Evolutionary conservation across 768 basidiomycete species (phyloP).

Genomic region (Suillus tomentosus): DNA sequence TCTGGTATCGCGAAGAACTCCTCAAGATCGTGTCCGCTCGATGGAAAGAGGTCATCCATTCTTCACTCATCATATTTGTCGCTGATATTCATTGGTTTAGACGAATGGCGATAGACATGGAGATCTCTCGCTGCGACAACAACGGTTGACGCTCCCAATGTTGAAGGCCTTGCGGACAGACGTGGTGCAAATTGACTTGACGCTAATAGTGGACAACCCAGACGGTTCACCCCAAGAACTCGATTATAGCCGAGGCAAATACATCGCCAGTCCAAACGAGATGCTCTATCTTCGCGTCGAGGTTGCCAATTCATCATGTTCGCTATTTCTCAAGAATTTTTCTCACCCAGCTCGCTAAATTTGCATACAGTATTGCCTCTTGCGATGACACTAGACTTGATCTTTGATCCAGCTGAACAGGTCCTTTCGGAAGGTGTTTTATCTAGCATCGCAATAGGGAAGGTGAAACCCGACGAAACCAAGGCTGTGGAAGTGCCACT

Average conservation of each 20-base stretch:
- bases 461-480: constrained; percentile 56
- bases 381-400: constrained; percentile 54
- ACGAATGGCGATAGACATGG: constrained; percentile 78
- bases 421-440: constrained; percentile 70
- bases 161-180: constrained; percentile 75
- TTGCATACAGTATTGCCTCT: constrained; percentile 47
- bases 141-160: constrained; percentile 79
- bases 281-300: constrained; percentile 61
- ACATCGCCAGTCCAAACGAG: constrained; percentile 54
- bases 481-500: constrained; percentile 55
- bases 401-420: constrained; percentile 61
- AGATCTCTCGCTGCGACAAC: constrained; percentile 73
- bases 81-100: constrained; percentile 41
- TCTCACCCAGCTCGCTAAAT: constrained; percentile 7
- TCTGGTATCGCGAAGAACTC: constrained; percentile 95
- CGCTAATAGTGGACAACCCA: constrained; percentile 40
- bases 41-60: constrained; percentile 80
- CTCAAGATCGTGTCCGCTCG: constrained; percentile 65
- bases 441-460: constrained; percentile 62
- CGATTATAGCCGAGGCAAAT: constrained; percentile 39
- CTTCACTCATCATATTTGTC: neutral
- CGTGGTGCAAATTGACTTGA: constrained; percentile 59
- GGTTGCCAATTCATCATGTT: constrained; percentile 70
- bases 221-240: constrained; percentile 18
- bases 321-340: constrained; percentile 31